Evolutionary conservation across 306 rosid genomes (phyloP), one percentile per base, ranked within the genome.

Genomic region (Glycine latifolia): DNA sequence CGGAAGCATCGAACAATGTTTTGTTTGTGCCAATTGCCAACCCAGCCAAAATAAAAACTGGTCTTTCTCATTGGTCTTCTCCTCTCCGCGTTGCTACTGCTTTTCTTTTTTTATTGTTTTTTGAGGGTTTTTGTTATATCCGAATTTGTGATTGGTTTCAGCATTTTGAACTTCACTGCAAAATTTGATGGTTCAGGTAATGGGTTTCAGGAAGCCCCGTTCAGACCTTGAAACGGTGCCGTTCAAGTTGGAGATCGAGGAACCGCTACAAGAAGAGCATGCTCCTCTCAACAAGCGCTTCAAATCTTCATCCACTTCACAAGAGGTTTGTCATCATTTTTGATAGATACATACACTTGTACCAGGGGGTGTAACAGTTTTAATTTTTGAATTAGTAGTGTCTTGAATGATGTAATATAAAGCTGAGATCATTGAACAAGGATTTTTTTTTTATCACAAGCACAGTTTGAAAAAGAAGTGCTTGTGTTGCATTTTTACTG

Each of bases 161-260:
- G 0, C 12, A 13, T 33, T n/a, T 76, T 35, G 52, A 4, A 49
- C 44, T 58, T 52, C 49, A 2, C 58, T 37, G 26, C 2, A 44
- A 65, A 10, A 49, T 35, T 80, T 67, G 67, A 89, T 90, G 94
- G 91, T 92, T 66, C 92, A 88, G 78, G 76, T 83, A 79, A 92
- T 89, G 97, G 90, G 77, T 81, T 90, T 91, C 2, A 83, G 85
- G 75, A 86, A 82, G 79, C 82, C 62, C 77, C 75, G 61, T 76
- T 81, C 87, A 35, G 93, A 86, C 79, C 87, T 78, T 58, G 91
- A 84, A n/a, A 82, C 85, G 87, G 49, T 67, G 10, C 84, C 90
- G 52, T 90, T 89, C 81, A 94, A 92, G 85, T 73, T 87, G 82
- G 98, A 92, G 91, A 85, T 90, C 59, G 97, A 91, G 79, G 98